These are phyloP conservation scores for Spizellomyces punctatus DNA, from an alignment of 192 early-diverging fungal species.

Conservation along the genomic window DNA sequence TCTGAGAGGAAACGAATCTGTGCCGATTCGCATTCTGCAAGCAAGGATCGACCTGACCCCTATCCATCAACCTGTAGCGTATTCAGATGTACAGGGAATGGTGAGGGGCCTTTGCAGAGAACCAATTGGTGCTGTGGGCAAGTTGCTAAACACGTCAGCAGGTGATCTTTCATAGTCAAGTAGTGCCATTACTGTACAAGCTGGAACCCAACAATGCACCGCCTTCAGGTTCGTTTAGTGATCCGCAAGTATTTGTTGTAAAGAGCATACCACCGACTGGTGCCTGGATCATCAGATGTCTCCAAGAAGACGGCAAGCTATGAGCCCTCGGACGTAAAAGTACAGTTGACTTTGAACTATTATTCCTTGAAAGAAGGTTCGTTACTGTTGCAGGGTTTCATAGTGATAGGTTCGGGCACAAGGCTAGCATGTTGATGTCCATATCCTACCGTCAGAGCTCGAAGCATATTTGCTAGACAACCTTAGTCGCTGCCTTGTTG, in stretches of 20 bases:
- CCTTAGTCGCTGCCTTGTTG: not conserved
- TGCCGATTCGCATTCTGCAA: slow-evolving; percentile 1
- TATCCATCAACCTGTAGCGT: not conserved
- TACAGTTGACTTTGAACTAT: too few relatives aligned
- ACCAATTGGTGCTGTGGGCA: not conserved
- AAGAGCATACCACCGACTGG: too few relatives aligned
- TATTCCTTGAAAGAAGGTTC: too few relatives aligned
- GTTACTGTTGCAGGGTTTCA: too few relatives aligned
- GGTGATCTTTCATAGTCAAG: not conserved
- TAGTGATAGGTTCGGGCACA: too few relatives aligned
- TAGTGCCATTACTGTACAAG: not conserved
- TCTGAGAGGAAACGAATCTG: not conserved
- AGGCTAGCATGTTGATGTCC: too few relatives aligned
- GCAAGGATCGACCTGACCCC: not conserved
- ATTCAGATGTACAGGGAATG: not conserved
- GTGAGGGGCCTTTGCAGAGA: not conserved
- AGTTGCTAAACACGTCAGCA: not conserved
- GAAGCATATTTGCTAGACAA: not conserved
- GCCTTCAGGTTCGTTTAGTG: too few relatives aligned
- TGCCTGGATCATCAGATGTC: too few relatives aligned
- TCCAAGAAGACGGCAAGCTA: too few relatives aligned
- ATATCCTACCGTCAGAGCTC: too few relatives aligned
- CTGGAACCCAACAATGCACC: not conserved
- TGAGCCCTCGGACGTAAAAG: too few relatives aligned
- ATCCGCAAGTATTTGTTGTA: too few relatives aligned